These are phyloP conservation scores for Begonia masoniana DNA, from an alignment of 306 rosid genomes.

Conservation along the genomic window DNA sequence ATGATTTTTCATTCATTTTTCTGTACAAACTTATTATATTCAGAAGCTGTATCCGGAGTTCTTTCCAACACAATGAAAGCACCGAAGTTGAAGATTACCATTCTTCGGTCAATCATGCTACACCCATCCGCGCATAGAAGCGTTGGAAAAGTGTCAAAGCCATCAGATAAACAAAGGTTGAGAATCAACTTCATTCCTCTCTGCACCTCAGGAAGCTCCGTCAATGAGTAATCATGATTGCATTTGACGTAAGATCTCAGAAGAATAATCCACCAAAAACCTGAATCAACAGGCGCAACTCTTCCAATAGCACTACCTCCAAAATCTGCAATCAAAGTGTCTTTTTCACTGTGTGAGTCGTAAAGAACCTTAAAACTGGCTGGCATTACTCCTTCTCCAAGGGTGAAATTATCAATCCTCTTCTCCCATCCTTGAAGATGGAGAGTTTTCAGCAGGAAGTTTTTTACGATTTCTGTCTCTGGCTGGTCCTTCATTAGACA, in stretches of 20 bases:
- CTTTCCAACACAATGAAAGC: not conserved
- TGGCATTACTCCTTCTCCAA: constrained; percentile 20
- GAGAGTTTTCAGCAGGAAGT: constrained; percentile 20
- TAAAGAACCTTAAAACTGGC: constrained; percentile 20
- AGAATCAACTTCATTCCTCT: constrained; percentile 14
- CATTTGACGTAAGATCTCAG: constrained; percentile 11
- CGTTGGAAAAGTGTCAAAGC: constrained; percentile 22
- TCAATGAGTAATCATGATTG: constrained; percentile 9
- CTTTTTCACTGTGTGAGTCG: constrained; percentile 4
- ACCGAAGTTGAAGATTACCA: constrained; percentile 5
- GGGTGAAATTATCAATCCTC: constrained; percentile 14
- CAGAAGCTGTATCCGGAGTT: too few relatives aligned
- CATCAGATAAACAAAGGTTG: constrained; percentile 17
- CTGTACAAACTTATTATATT: too few relatives aligned
- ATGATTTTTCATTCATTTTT: too few relatives aligned
- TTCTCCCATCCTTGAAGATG: constrained; percentile 21
- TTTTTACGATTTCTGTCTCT: constrained; percentile 15
- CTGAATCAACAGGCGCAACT: constrained; percentile 25
- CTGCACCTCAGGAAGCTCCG: constrained; percentile 12
- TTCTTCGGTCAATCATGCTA: constrained; percentile 22
- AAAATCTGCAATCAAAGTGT: constrained; percentile 15
- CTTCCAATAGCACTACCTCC: constrained; percentile 28
- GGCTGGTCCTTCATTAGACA: constrained; percentile 11
- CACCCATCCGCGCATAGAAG: constrained; percentile 24
- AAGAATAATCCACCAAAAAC: constrained; percentile 24